Percentiles rank a stretch among this genome's conserved stretches.
phyloP scores from a whole-genome alignment of 805 yeast species.

The Lipomyces lipofer region DNA sequence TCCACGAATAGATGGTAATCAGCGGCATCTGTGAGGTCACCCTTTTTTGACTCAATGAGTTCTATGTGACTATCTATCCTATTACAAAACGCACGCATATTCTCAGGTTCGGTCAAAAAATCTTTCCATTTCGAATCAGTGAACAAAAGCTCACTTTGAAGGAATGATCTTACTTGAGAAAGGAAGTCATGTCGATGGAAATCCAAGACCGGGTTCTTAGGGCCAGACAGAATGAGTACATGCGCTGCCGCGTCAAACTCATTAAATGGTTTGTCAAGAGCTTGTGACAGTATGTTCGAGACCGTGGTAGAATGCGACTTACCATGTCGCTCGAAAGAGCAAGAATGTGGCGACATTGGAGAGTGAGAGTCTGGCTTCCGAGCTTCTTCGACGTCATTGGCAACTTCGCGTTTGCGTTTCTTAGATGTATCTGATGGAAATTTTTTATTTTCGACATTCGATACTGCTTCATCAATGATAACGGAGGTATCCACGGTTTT shows the following conservation, averaged over 20 bases:
- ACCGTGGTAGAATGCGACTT: not conserved
- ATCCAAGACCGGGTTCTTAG: constrained; percentile 3
- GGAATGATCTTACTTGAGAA: constrained; percentile 1
- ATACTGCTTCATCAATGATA: not conserved
- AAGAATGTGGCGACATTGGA: too few species aligned
- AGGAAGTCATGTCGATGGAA: constrained; percentile 3
- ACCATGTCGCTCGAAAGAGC: not conserved
- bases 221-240: constrained; percentile 19
- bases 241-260: constrained; percentile 13
- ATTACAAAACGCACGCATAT: not conserved
- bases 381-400: too few species aligned
- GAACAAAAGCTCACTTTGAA: constrained; percentile 7
- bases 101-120: not conserved
- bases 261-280: not conserved
- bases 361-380: too few species aligned
- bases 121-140: constrained; percentile 9
- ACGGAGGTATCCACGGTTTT: constrained; percentile 1
- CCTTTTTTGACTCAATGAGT: not conserved
- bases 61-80: not conserved
- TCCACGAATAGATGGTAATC: not conserved
- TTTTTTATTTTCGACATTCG: not conserved
- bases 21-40: not conserved
- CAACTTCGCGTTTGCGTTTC: not conserved
- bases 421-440: not conserved
- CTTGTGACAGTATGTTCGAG: constrained; percentile 4